phyloP scores from a whole-genome alignment of 2,329 filamentous ascomycete genomes.

The Bipolaris bicolor region DNA sequence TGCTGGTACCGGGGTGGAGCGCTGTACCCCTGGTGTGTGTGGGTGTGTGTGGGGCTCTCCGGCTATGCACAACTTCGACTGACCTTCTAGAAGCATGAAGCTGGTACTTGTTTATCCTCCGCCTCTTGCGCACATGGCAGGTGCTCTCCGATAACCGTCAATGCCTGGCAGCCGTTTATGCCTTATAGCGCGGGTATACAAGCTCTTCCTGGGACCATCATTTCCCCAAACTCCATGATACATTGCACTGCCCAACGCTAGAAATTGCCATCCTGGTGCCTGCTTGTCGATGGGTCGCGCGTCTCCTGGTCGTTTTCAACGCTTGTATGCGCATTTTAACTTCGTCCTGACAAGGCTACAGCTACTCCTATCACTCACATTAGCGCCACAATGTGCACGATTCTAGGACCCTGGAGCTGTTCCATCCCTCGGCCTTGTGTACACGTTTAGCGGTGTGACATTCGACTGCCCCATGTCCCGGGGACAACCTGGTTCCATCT shows the following conservation, averaged over 20 bases:
- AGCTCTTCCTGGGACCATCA: background rate
- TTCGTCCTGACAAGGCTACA: background rate
- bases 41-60: constrained; percentile 2
- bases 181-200: background rate
- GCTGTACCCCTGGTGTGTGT: constrained; percentile 2
- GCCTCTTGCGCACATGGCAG: constrained; percentile 18
- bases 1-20: no score
- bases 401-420: background rate
- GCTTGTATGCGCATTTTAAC: background rate
- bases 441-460: constrained; percentile 1
- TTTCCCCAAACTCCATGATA: background rate
- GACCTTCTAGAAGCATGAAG: constrained; percentile 29
- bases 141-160: background rate
- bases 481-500: background rate
- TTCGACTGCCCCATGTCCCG: background rate
- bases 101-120: constrained; percentile 10
- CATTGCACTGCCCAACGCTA: background rate
- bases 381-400: background rate
- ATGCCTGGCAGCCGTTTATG: background rate
- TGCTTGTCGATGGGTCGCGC: background rate
- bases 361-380: background rate
- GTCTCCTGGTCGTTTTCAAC: background rate
- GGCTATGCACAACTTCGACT: constrained; percentile 17
- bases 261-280: background rate
- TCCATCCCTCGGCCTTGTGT: background rate